Evolutionary conservation across 139 green algal species (phyloP), one percentile per base, ranked within the genome.

Genomic region (Chlamydomonas schloesseri): DNA sequence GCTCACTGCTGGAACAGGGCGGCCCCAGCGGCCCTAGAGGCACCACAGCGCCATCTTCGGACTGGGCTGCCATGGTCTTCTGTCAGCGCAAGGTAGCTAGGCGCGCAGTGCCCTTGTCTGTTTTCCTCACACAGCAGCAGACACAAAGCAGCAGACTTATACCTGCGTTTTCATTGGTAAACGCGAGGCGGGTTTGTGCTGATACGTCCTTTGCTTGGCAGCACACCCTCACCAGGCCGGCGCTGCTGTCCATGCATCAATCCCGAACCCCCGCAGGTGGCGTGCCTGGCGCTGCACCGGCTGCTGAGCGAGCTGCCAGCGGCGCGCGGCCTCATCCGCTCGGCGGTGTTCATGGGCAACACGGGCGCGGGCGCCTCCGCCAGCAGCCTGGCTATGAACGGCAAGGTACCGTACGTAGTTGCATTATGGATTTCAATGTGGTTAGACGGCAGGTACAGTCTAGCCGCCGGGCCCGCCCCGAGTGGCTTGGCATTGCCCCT

Each of bases 11-110:
- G 46, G 29, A 2, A 26, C 24, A 37, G n/a, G 14, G 65, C n/a
- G 4, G 64, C 28, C 65, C 62, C 18, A 24, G 31, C 15, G 8
- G 29, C 29, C n/a, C n/a, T n/a, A n/a, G n/a, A n/a, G n/a, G n/a
- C n/a, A n/a, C n/a, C n/a, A n/a, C n/a, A n/a, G n/a, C n/a, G n/a
- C n/a, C n/a, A n/a, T n/a, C n/a, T n/a, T n/a, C n/a, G n/a, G n/a
- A 1, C 73, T n/a, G 79, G 79, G 34, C 69, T 17, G 69, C 37
- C n/a, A 86, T 86, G 21, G 50, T 86, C 1, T 86, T 86, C 50
- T 86, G 80, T 17, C 42, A 86, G 15, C 67, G 80, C 50, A 86
- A 86, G 68, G 73, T 80, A 11, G 23, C 33, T 18, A 53, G 11
- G 18, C 20, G 13, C 68, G 11, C 20, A 24, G 20, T 6, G 14